These are phyloP conservation scores for Plasmodium vivax DNA, from an alignment of 169 alveolate species.

Conservation along the genomic window DNA sequence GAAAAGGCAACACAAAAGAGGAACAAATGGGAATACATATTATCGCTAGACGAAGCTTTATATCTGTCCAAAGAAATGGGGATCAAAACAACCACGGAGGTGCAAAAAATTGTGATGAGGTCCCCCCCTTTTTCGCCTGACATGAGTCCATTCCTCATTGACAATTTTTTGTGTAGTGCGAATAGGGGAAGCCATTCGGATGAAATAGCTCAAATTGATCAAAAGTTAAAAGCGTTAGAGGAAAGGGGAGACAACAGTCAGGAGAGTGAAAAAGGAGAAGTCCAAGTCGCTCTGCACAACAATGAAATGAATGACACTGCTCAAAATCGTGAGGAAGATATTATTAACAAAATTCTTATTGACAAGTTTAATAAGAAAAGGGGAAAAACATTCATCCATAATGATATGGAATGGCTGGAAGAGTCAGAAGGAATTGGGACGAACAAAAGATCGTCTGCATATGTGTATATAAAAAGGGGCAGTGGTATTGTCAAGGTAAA, in stretches of 20 bases:
- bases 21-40: conserved; percentile 18
- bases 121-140: conserved; percentile 90
- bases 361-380: conserved; percentile 61
- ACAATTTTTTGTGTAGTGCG: conserved; percentile 79
- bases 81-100: conserved; percentile 83
- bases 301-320: neutral
- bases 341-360: conserved; percentile 13
- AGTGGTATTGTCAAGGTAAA: conserved; percentile 84
- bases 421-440: conserved; percentile 88
- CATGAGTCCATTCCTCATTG: conserved; percentile 83
- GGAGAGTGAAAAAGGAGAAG: conserved; percentile 1
- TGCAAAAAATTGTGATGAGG: conserved; percentile 82
- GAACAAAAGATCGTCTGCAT: conserved; percentile 86
- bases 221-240: conserved; percentile 24
- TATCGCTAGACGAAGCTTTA: conserved; percentile 82
- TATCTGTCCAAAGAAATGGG: conserved; percentile 90
- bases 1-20: neutral
- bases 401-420: conserved; percentile 83
- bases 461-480: conserved; percentile 84
- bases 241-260: neutral
- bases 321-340: neutral
- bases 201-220: conserved; percentile 45
- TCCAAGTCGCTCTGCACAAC: neutral
- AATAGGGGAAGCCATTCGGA: conserved; percentile 41
- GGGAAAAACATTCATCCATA: conserved; percentile 80